A percentile compares a stretch with the other conserved stretches of the same genome.
These are phyloP conservation scores for Aureobasidium lini DNA, from an alignment of 2,329 filamentous ascomycete species.

Conservation along the genomic window DNA sequence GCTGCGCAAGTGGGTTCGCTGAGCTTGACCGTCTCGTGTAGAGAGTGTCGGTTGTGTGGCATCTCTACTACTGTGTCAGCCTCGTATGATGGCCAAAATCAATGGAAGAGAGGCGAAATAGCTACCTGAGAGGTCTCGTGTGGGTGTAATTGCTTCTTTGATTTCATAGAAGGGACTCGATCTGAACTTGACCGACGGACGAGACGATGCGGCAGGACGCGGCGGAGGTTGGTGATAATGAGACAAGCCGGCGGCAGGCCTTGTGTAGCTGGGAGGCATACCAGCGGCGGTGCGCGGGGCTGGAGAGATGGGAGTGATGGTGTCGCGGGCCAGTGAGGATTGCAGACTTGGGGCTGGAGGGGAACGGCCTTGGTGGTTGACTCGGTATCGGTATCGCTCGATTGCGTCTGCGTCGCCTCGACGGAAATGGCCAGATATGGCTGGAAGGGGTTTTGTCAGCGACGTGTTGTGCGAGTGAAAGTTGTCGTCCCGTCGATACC, in stretches of 20 bases:
- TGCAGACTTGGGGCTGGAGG: conserved; percentile 21
- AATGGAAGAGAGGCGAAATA: conserved; percentile 4
- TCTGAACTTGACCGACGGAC: conserved; percentile 5
- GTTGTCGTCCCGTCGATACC: conserved; percentile 43
- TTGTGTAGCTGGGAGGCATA: background rate
- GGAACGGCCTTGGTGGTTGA: conserved; percentile 33
- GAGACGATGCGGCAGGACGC: background rate
- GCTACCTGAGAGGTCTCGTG: conserved; percentile 67
- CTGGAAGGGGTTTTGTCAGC: conserved; percentile 22
- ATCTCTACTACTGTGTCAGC: conserved; percentile 40
- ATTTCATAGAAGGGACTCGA: conserved; percentile 80
- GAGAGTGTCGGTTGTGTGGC: conserved; percentile 52
- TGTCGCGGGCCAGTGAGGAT: conserved; percentile 3
- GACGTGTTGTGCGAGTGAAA: conserved; percentile 30
- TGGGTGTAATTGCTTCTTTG: conserved; percentile 54
- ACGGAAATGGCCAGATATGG: conserved; percentile 30
- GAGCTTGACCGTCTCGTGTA: conserved; percentile 52
- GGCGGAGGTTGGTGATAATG: background rate
- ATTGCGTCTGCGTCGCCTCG: conserved; percentile 30
- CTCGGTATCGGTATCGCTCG: conserved; percentile 33
- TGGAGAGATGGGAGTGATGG: conserved; percentile 12
- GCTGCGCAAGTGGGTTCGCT: conserved; percentile 47
- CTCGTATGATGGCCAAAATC: conserved; percentile 25
- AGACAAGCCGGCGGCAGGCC: background rate
- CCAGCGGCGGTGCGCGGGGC: background rate